A percentile compares a stretch with the other conserved stretches of the same genome.
Evolutionary conservation across 225 moss, liverwort and hornwort genomes (phyloP).

Genomic region (Lunularia cruciata): DNA sequence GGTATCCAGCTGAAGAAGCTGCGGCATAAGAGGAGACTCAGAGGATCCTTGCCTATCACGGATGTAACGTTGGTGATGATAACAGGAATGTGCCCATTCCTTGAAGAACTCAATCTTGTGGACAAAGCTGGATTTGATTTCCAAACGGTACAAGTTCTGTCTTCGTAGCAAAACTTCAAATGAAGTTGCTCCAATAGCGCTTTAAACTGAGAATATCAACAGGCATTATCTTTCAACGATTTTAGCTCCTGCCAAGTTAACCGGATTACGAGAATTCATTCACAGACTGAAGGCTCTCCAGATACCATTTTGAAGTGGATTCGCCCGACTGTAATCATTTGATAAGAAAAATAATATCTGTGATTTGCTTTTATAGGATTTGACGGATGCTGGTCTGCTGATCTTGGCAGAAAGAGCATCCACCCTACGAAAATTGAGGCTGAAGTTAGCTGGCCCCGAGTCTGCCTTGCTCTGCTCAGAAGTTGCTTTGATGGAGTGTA

Average conservation of each 20-base stretch:
- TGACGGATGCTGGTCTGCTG: conserved; percentile 66
- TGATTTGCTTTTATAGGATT: conserved; percentile 29
- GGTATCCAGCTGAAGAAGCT: conserved; percentile 57
- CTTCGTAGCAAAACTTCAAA: background rate
- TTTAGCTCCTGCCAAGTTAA: no score
- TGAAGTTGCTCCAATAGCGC: background rate
- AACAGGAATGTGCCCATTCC: conserved; percentile 58
- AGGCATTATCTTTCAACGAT: no score
- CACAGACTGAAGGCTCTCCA: no score
- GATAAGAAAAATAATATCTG: no score
- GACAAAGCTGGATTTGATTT: conserved; percentile 51
- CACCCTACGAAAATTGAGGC: conserved; percentile 60
- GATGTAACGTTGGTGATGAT: conserved; percentile 55
- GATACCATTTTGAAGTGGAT: no score
- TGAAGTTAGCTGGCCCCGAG: conserved; percentile 55
- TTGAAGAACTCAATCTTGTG: conserved; percentile 71
- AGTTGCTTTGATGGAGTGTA: conserved; percentile 71
- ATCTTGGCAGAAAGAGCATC: conserved; percentile 59
- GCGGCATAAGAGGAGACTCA: conserved; percentile 58
- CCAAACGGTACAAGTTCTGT: conserved; percentile 25
- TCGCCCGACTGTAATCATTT: no score
- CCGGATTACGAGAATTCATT: no score
- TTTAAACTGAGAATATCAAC: no score
- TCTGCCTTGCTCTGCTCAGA: conserved; percentile 63
- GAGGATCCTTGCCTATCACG: conserved; percentile 52